A percentile compares a stretch with the other conserved stretches of the same genome.
phyloP scores from a whole-genome alignment of 2,329 filamentous ascomycete species.

The Fusarium continuum region DNA sequence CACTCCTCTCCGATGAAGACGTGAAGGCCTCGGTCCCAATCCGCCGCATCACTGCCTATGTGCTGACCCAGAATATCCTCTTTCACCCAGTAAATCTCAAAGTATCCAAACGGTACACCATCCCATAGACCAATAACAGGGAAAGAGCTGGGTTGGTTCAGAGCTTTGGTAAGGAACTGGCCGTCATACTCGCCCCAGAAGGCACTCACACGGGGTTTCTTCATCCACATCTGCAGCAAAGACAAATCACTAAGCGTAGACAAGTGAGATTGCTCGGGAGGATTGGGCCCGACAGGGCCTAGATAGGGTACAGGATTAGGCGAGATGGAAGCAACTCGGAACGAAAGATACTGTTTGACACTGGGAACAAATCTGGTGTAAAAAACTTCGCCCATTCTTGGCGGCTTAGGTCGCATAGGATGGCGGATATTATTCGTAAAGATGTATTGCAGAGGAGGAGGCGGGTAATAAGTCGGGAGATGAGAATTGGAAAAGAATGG shows the following conservation, averaged over 20 bases:
- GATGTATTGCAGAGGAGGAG: conserved; percentile 81
- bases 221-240: conserved; percentile 88
- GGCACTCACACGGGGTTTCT: conserved; percentile 80
- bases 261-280: conserved; percentile 53
- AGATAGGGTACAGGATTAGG: conserved; percentile 69
- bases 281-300: conserved; percentile 62
- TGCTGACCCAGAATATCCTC: conserved; percentile 82
- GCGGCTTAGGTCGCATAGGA: conserved; percentile 86
- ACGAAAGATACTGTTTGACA: conserved; percentile 83
- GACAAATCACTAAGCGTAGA: conserved; percentile 59
- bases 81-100: conserved; percentile 98
- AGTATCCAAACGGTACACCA: conserved; percentile 93
- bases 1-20: conserved; percentile 92
- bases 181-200: conserved; percentile 80
- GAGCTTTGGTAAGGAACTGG: conserved; percentile 71
- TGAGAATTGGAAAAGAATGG: conserved; percentile 86
- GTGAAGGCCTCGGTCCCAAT: conserved; percentile 91
- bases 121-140: conserved; percentile 95
- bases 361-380: conserved; percentile 89
- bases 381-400: conserved; percentile 88
- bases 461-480: conserved; percentile 90
- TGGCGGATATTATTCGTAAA: conserved; percentile 83
- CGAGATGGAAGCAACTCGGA: conserved; percentile 81
- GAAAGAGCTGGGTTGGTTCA: conserved; percentile 80
- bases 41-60: conserved; percentile 70